These are phyloP conservation scores for Rhododendron henanense DNA, from an alignment of 148 eudicot species.

Conservation along the genomic window DNA sequence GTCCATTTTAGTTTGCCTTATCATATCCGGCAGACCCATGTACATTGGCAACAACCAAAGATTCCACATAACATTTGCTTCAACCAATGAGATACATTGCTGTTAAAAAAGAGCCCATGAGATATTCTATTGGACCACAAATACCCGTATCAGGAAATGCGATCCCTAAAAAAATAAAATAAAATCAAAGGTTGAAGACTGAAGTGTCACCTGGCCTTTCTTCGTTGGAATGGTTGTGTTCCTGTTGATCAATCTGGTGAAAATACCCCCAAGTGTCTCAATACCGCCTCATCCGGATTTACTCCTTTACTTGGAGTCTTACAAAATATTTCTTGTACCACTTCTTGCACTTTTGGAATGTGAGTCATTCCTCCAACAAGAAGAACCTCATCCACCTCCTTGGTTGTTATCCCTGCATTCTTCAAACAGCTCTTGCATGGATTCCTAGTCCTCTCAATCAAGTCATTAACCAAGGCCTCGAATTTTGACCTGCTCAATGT, in stretches of 20 bases:
- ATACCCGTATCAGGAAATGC: neutral
- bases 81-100: neutral
- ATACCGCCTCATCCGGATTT: constrained; percentile 94
- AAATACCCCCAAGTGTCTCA: constrained; percentile 92
- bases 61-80: neutral
- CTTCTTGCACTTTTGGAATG: constrained; percentile 80
- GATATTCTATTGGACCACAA: neutral
- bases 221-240: constrained; percentile 95
- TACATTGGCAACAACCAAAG: neutral
- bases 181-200: neutral
- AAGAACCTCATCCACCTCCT: constrained; percentile 86
- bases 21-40: neutral
- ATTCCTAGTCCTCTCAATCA: constrained; percentile 75
- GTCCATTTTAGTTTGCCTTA: neutral
- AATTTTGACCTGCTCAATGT: constrained; percentile 83
- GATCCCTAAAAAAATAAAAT: neutral
- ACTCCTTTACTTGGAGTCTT: constrained; percentile 93
- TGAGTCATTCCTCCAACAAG: constrained; percentile 97
- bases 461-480: constrained; percentile 65
- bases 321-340: constrained; percentile 73
- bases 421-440: constrained; percentile 89
- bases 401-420: constrained; percentile 72
- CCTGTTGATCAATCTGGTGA: constrained; percentile 77
- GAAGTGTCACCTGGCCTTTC: constrained; percentile 72
- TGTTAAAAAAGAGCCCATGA: neutral